Conservation (phyloP, 257 asterid species). For the Solanum chmielewskii region DNA sequence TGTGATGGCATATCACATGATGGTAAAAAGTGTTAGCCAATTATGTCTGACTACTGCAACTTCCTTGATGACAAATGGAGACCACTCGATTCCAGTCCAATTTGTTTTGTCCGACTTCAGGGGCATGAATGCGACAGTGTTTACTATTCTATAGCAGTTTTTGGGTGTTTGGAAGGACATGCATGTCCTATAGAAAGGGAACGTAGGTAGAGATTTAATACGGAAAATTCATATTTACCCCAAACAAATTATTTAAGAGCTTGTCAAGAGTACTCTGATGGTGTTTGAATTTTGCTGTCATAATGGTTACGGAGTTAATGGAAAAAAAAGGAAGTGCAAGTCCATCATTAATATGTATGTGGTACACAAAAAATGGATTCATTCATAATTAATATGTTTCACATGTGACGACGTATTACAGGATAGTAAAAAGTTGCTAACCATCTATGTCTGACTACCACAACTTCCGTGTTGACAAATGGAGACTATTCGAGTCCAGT, state of each 20-base stretch:
- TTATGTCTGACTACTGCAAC: not conserved
- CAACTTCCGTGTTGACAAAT: not conserved
- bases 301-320: not conserved
- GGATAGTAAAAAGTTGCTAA: not conserved
- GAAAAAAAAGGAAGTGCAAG: not conserved
- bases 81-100: not conserved
- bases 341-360: not conserved
- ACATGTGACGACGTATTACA: not conserved
- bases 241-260: not conserved
- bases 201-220: not conserved
- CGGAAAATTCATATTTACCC: not conserved
- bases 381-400: not conserved
- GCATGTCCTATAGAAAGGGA: not conserved
- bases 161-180: not conserved
- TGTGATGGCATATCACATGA: not conserved
- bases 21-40: not conserved
- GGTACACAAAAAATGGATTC: not conserved
- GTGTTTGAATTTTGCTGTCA: not conserved
- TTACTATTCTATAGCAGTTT: not conserved
- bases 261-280: not conserved
- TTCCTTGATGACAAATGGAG: not conserved
- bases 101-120: not conserved
- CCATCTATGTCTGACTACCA: not conserved
- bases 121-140: not conserved
- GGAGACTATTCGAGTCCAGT: not conserved